These are phyloP conservation scores for Suillus occidentalis DNA, from an alignment of 768 basidiomycete genomes.

Conservation along the genomic window DNA sequence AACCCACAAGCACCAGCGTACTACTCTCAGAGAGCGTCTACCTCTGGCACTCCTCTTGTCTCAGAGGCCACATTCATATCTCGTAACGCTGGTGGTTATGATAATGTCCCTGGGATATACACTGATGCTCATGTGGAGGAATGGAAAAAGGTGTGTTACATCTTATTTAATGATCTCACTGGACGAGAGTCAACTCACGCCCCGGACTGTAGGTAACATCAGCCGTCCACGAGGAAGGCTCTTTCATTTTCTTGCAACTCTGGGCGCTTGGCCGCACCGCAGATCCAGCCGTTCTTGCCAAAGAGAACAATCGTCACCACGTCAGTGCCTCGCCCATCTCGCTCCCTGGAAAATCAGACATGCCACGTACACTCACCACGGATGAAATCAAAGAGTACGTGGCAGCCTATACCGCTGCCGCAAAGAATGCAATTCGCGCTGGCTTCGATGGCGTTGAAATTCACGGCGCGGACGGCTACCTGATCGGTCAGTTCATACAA, in stretches of 20 bases:
- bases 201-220: too few species aligned
- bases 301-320: slow-evolving; percentile 33
- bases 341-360: slow-evolving; percentile 16
- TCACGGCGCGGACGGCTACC: slow-evolving; percentile 43
- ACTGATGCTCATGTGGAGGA: slow-evolving; percentile 50
- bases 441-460: slow-evolving; percentile 51
- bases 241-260: too few species aligned
- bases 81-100: slow-evolving; percentile 46
- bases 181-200: too few species aligned
- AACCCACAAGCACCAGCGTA: slow-evolving; percentile 41
- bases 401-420: slow-evolving; percentile 29
- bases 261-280: slow-evolving; percentile 20
- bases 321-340: slow-evolving; percentile 30
- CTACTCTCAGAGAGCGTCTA: slow-evolving; percentile 47
- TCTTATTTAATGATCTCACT: too few species aligned
- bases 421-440: slow-evolving; percentile 36
- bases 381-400: slow-evolving; percentile 36
- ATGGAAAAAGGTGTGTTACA: too few species aligned
- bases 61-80: slow-evolving; percentile 59
- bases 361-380: slow-evolving; percentile 21
- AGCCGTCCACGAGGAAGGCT: too few species aligned
- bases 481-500: slow-evolving; percentile 65
- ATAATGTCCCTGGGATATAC: slow-evolving; percentile 63
- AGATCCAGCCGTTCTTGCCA: slow-evolving; percentile 29
- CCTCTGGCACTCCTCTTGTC: slow-evolving; percentile 54